These are phyloP conservation scores for Sonneratia alba DNA, from an alignment of 345 rosid species.

Conservation along the genomic window DNA sequence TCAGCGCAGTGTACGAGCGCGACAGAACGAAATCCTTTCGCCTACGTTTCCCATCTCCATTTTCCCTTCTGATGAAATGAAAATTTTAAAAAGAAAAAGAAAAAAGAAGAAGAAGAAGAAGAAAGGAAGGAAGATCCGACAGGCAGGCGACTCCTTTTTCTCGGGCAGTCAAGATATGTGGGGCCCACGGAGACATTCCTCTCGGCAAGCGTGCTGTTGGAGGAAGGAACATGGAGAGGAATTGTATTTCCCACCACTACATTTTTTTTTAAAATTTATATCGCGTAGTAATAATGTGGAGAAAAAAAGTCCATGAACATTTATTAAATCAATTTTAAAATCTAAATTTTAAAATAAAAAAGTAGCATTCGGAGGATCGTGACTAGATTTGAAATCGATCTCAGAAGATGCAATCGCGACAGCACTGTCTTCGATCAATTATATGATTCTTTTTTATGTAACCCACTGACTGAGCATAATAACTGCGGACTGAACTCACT, in stretches of 20 bases:
- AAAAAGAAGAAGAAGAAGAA: neutral
- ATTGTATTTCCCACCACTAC: slow-evolving; percentile 33
- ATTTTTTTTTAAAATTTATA: no score
- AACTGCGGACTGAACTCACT: neutral
- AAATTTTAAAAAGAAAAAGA: neutral
- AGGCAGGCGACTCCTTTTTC: neutral
- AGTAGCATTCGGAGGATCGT: no score
- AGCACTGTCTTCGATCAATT: neutral
- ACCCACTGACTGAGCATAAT: neutral
- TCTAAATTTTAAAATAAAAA: no score
- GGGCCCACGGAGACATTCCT: slow-evolving; percentile 43
- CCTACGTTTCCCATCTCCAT: neutral
- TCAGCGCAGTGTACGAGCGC: no score
- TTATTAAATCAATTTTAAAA: no score
- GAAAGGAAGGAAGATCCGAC: neutral
- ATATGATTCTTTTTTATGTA: neutral
- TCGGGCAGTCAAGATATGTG: neutral
- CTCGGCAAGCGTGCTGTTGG: slow-evolving; percentile 38
- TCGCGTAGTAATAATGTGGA: no score
- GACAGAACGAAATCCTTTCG: neutral
- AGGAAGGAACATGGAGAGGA: slow-evolving; percentile 12
- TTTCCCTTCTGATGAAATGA: no score
- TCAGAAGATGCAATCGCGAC: no score
- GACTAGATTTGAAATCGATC: no score
- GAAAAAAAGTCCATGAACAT: no score